These are phyloP conservation scores for Schizopora paradoxa DNA, from an alignment of 1,284 basidiomycete species.

Conservation along the genomic window DNA sequence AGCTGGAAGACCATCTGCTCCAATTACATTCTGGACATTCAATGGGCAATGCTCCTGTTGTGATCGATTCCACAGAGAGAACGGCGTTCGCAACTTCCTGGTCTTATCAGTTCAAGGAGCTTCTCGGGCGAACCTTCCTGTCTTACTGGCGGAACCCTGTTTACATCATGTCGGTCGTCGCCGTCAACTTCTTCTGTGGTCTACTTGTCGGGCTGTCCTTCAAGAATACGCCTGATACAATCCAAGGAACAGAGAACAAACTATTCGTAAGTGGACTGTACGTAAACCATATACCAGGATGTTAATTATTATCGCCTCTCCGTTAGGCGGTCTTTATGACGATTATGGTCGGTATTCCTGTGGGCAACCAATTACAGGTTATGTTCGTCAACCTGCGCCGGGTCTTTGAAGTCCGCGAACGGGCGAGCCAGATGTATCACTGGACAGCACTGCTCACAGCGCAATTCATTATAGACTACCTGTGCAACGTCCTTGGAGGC, in stretches of 20 bases:
- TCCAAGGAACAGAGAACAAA: constrained; percentile 78
- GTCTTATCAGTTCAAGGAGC: constrained; percentile 38
- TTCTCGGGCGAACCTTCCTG: constrained; percentile 48
- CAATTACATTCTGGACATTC: too few species aligned
- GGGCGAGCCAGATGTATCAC: constrained; percentile 73
- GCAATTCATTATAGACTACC: constrained; percentile 59
- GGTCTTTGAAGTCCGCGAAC: constrained; percentile 62
- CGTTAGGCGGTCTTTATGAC: constrained; percentile 44
- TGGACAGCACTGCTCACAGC: constrained; percentile 72
- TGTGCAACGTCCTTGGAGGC: constrained; percentile 60
- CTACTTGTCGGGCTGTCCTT: constrained; percentile 69
- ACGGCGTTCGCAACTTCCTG: constrained; percentile 47
- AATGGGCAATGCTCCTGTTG: constrained; percentile 17
- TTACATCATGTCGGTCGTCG: constrained; percentile 74
- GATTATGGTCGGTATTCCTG: constrained; percentile 39
- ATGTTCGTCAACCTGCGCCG: constrained; percentile 48
- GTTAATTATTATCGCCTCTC: constrained; percentile 19
- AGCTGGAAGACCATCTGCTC: constrained; percentile 33
- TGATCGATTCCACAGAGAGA: too few species aligned
- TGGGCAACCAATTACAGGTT: constrained; percentile 50
- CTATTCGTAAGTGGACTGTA: constrained; percentile 49
- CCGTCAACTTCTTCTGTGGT: constrained; percentile 48
- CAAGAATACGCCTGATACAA: constrained; percentile 59
- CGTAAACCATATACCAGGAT: constrained; percentile 15
- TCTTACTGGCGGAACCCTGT: constrained; percentile 62